phyloP scores from a whole-genome alignment of 352 stramenopile genomes.

The Globisporangium apiculatum region DNA sequence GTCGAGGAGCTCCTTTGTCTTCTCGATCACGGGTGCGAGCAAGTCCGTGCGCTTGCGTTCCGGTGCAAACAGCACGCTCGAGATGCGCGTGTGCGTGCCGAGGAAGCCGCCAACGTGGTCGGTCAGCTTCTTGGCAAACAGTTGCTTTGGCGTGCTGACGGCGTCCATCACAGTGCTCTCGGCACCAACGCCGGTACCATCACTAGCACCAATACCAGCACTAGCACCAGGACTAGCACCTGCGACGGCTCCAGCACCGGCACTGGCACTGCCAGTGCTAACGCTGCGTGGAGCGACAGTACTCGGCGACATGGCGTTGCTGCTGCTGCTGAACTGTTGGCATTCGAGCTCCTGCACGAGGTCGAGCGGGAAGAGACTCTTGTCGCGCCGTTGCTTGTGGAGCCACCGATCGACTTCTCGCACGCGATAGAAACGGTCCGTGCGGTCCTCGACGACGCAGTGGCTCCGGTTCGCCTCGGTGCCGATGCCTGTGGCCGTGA shows the following conservation, averaged over 20 bases:
- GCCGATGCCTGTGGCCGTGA: slow-evolving; percentile 13
- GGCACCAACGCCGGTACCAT: neutral
- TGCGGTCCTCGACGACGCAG: slow-evolving; percentile 34
- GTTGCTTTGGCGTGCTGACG: neutral
- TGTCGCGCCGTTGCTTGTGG: slow-evolving; percentile 18
- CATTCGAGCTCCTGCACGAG: slow-evolving; percentile 55
- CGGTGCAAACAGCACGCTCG: slow-evolving; percentile 35
- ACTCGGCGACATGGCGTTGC: neutral
- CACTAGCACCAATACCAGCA: neutral
- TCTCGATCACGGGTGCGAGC: slow-evolving; percentile 30
- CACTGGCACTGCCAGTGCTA: neutral
- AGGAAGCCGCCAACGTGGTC: slow-evolving; percentile 48
- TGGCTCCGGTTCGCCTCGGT: slow-evolving; percentile 28
- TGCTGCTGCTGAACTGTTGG: slow-evolving; percentile 1
- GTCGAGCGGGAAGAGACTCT: slow-evolving; percentile 57
- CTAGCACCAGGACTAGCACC: neutral
- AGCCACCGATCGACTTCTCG: slow-evolving; percentile 48
- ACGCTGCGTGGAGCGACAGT: neutral
- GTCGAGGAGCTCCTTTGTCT: slow-evolving; percentile 28
- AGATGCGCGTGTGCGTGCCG: slow-evolving; percentile 39
- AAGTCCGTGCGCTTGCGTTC: slow-evolving; percentile 23
- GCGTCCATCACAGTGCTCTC: neutral
- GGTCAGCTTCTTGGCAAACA: slow-evolving; percentile 55
- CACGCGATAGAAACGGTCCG: slow-evolving; percentile 46
- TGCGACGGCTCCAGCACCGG: neutral